Percentiles rank a stretch among this genome's conserved stretches.
phyloP scores from a whole-genome alignment of 495 filamentous ascomycete species.

The Apodospora peruviana region DNA sequence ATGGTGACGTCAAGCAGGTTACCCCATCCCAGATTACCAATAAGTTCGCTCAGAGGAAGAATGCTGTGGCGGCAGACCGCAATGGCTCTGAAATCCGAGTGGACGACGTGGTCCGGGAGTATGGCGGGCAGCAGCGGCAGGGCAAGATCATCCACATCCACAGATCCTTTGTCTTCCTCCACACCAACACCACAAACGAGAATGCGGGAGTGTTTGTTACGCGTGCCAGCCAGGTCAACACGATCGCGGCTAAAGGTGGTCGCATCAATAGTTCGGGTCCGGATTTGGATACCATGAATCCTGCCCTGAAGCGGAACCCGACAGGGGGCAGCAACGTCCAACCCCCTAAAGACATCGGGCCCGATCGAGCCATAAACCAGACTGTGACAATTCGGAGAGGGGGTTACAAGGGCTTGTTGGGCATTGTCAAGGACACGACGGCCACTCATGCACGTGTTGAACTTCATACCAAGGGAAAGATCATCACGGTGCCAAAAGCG shows the following conservation, averaged over 20 bases:
- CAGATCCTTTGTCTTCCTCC: conserved; percentile 80
- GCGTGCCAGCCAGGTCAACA: conserved; percentile 77
- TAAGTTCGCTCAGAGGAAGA: conserved; percentile 70
- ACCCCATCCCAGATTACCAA: conserved; percentile 88
- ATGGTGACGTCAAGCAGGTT: conserved; percentile 72
- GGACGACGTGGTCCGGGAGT: conserved; percentile 89
- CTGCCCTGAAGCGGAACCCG: conserved; percentile 64
- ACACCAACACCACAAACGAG: conserved; percentile 76
- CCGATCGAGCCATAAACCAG: conserved; percentile 84
- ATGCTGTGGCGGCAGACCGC: conserved; percentile 85
- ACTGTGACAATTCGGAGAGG: conserved; percentile 82
- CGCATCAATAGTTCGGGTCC: conserved; percentile 59
- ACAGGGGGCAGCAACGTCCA: conserved; percentile 53
- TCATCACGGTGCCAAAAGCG: conserved; percentile 72
- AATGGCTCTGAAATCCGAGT: conserved; percentile 88
- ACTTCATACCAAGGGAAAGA: conserved; percentile 85
- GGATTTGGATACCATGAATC: conserved; percentile 90
- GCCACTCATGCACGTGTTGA: conserved; percentile 82
- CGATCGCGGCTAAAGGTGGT: conserved; percentile 87
- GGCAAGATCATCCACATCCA: conserved; percentile 91
- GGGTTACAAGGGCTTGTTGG: conserved; percentile 84
- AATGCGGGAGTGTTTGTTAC: conserved; percentile 88
- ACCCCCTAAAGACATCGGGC: conserved; percentile 71
- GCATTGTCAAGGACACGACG: conserved; percentile 90
- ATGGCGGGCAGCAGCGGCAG: conserved; percentile 74